Conservation (phyloP, 768 basidiomycete species). For the Coprinellus micaceus region DNA sequence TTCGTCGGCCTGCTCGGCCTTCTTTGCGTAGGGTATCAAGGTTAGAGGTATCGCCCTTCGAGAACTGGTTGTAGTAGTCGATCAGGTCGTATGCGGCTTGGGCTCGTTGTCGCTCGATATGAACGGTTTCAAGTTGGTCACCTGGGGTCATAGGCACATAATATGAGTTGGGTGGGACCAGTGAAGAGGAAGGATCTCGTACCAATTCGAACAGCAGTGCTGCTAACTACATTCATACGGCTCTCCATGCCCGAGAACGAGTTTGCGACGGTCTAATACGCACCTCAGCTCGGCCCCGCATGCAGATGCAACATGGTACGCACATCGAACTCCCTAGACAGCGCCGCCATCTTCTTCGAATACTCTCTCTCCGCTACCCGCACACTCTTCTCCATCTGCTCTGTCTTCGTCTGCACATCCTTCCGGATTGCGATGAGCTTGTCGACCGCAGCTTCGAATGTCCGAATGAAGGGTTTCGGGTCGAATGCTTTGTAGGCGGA, state of each 20-base stretch:
- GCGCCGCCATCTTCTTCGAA: slow-evolving; percentile 87
- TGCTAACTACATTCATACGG: slow-evolving; percentile 88
- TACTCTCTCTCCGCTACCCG: slow-evolving; percentile 88
- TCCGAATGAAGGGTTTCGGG: slow-evolving; percentile 87
- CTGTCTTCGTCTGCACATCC: slow-evolving; percentile 86
- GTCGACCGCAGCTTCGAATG: slow-evolving; percentile 90
- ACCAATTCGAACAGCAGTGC: slow-evolving; percentile 94
- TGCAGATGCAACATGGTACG: slow-evolving; percentile 18
- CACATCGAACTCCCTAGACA: slow-evolving; percentile 93
- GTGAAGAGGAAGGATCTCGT: slow-evolving; percentile 16
- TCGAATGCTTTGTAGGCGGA: slow-evolving; percentile 68
- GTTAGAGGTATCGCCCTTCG: slow-evolving; percentile 70
- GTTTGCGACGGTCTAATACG: slow-evolving; percentile 71
- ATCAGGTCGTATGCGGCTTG: slow-evolving; percentile 93
- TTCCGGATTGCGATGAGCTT: slow-evolving; percentile 81
- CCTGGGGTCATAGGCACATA: slow-evolving; percentile 41
- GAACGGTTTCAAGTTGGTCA: slow-evolving; percentile 93
- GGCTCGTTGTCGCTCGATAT: slow-evolving; percentile 86
- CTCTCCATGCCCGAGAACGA: slow-evolving; percentile 89
- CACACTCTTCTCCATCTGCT: slow-evolving; percentile 90
- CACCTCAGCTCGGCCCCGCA: neutral
- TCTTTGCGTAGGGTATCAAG: slow-evolving; percentile 80
- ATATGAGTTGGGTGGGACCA: slow-evolving; percentile 1
- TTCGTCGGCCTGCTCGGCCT: slow-evolving; percentile 81
- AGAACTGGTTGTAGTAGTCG: slow-evolving; percentile 91